Evolutionary conservation across 2,329 filamentous ascomycete species (phyloP), one percentile per base, ranked within the genome.

Genomic region (Penicillium verrucosum): DNA sequence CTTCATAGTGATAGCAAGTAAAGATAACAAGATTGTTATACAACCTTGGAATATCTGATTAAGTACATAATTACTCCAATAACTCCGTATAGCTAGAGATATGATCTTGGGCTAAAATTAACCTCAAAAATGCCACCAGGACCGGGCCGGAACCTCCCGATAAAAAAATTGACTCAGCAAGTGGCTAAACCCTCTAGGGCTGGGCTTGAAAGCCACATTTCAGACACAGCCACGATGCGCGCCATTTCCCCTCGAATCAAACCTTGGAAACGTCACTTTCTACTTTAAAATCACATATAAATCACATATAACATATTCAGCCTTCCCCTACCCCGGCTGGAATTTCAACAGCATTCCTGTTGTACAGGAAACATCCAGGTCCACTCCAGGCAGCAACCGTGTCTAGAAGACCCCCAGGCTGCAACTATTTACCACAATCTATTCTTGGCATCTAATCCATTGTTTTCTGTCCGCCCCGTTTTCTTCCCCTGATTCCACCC

Each of bases 341-440:
- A 34, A 44, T 51, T 25, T 14, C 10, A 55, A 44, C 7, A 9
- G 27, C 44, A 51, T 44, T 52, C 41, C 21, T 11, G 30, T 11
- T 14, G 40, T 38, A n/a, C 38, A 45, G 30, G 11, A 29, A 52
- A 18, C 18, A 16, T 36, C 14, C 18, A 29, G 41, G 40, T 52
- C 29, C 41, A 52, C 49, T 56, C 48, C 54, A 56, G 54, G 54
- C 54, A 52, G 21, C 48, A 52, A 34, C 36, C 3, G 48, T 34
- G 47, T 41, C 41, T 25, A 55, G 52, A 43, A 34, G 27, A 44
- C 32, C 16, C 16, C 16, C 30, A 53, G 49, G 18, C 48, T 25
- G 14, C 25, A 42, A 51, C 52, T 18, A 42, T 36, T 42, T 23
- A 9, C 36, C 6, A 49, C 44, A 25, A 37, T 23, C 21, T 32